Conservation (phyloP, 139 green algal species). For the Coelastrella sp. region DNA sequence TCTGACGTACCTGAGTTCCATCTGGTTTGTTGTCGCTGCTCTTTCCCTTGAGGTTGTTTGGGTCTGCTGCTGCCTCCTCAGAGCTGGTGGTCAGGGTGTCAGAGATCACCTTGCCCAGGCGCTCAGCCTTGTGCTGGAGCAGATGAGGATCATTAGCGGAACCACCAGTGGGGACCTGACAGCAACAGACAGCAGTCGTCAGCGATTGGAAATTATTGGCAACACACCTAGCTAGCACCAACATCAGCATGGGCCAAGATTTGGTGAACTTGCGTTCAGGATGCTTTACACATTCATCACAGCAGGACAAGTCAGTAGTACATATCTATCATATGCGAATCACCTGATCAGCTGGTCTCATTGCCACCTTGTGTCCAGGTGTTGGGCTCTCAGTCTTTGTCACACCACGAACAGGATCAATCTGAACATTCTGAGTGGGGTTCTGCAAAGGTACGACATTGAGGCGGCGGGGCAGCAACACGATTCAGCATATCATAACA, state of each 20-base stretch:
- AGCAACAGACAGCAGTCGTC: too few species aligned
- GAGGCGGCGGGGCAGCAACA: neutral
- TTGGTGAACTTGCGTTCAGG: too few species aligned
- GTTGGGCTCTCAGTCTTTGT: neutral
- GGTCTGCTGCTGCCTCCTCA: slow-evolving; percentile 20
- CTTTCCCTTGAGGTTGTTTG: slow-evolving; percentile 43
- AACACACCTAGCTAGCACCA: too few species aligned
- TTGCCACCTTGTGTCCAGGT: slow-evolving; percentile 28
- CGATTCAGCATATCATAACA: neutral
- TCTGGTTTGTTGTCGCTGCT: slow-evolving; percentile 49
- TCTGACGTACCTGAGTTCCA: slow-evolving; percentile 19
- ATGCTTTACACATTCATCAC: too few species aligned
- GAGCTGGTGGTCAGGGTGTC: slow-evolving; percentile 40
- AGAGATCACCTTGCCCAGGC: slow-evolving; percentile 2
- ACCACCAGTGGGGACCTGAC: neutral
- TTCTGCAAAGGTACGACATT: neutral
- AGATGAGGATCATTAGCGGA: neutral
- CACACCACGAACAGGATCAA: slow-evolving; percentile 29
- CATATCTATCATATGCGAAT: too few species aligned
- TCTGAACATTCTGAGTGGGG: neutral
- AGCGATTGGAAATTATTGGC: too few species aligned
- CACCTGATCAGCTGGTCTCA: slow-evolving; percentile 32
- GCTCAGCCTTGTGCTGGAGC: slow-evolving; percentile 7
- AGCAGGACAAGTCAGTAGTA: too few species aligned
- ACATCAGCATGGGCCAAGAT: too few species aligned